A percentile compares a stretch with the other conserved stretches of the same genome.
Conservation (phyloP, 768 basidiomycete species). For the Psilocybe sp. region DNA sequence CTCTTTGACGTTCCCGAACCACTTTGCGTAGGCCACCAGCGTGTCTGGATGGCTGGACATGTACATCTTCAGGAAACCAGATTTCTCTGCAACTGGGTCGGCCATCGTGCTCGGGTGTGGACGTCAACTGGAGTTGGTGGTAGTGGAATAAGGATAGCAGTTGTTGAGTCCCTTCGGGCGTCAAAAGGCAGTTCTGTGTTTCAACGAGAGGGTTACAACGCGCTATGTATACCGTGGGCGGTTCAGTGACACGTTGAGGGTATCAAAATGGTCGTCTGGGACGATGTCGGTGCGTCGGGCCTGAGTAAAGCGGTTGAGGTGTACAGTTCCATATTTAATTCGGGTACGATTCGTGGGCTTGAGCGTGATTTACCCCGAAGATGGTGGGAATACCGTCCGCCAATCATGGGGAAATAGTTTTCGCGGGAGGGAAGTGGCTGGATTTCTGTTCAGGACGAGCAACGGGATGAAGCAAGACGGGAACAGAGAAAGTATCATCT, state of each 20-base stretch:
- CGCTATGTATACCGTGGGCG: background rate
- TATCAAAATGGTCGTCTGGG: slow-evolving; percentile 2
- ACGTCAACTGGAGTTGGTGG: background rate
- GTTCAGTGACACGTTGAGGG: background rate
- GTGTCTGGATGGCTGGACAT: slow-evolving; percentile 86
- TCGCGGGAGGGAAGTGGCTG: background rate
- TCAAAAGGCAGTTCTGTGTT: too few relatives aligned
- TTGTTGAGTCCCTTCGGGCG: too few relatives aligned
- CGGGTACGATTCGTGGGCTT: background rate
- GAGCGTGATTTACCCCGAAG: background rate
- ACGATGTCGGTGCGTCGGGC: background rate
- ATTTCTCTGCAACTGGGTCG: slow-evolving; percentile 75
- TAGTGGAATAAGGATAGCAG: background rate
- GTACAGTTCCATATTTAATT: background rate
- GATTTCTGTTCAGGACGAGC: background rate
- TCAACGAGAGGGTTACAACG: background rate
- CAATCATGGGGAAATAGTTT: background rate
- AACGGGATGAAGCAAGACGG: too few relatives aligned
- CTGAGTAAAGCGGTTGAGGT: background rate
- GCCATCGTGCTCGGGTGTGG: slow-evolving; percentile 35
- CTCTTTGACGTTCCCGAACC: slow-evolving; percentile 63
- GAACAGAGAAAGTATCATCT: too few relatives aligned
- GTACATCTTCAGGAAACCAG: slow-evolving; percentile 76
- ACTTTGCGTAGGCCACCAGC: slow-evolving; percentile 78
- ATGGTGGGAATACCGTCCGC: too few relatives aligned